These are phyloP conservation scores for Candida tetrigidarum DNA, from an alignment of 1,139 yeast genomes.

Conservation along the genomic window DNA sequence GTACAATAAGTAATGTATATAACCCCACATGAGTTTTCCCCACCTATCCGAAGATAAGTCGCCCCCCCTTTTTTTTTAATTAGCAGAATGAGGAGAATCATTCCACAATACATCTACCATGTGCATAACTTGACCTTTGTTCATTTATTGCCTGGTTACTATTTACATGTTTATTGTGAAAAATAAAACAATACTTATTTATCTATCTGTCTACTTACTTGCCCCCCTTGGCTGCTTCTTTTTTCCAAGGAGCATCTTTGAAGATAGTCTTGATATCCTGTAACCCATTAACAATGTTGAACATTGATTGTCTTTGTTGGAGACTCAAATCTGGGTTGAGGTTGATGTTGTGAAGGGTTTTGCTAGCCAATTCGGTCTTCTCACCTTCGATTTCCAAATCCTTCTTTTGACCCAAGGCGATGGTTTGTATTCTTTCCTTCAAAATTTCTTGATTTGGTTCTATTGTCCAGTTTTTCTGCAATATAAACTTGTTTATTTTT, in stretches of 20 bases:
- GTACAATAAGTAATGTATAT: too few species aligned
- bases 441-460: conserved; percentile 30
- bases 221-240: too few species aligned
- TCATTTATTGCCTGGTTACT: too few species aligned
- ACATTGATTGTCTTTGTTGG: conserved; percentile 31
- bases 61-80: too few species aligned
- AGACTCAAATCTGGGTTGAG: conserved; percentile 36
- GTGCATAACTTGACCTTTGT: too few species aligned
- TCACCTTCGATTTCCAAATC: conserved; percentile 13
- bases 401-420: conserved; percentile 39
- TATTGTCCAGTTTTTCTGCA: conserved; percentile 35
- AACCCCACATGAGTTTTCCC: too few species aligned
- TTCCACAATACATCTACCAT: too few species aligned
- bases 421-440: conserved; percentile 30
- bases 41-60: too few species aligned
- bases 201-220: too few species aligned
- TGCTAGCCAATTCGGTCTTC: conserved; percentile 12
- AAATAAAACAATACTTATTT: too few species aligned
- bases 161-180: conserved; percentile 2
- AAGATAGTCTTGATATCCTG: conserved; percentile 29
- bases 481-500: conserved; percentile 33
- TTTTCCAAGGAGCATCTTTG: conserved; percentile 38
- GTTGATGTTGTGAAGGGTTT: conserved; percentile 24
- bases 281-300: conserved; percentile 33
- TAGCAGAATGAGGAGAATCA: too few species aligned